A percentile compares a stretch with the other conserved stretches of the same genome.
Evolutionary conservation across 2,329 filamentous ascomycete genomes (phyloP).

Genomic region (Trichoderma sp.): DNA sequence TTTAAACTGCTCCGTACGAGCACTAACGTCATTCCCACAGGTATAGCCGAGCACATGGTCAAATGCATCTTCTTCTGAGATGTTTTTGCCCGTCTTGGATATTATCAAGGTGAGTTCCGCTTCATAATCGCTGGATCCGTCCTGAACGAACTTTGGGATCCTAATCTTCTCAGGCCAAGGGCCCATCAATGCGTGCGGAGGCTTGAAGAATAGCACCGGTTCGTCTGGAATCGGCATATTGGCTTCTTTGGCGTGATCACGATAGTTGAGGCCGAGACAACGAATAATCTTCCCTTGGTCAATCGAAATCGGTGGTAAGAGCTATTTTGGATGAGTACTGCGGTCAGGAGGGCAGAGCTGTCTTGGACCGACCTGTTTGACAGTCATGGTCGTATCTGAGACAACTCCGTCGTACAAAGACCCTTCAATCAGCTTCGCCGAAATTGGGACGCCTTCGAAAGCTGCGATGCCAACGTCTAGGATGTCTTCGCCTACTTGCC

Average conservation of each 20-base stretch:
- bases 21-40: neutral
- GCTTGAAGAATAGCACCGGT: neutral
- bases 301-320: neutral
- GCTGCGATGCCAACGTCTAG: neutral
- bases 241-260: conserved; percentile 1
- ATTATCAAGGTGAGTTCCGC: neutral
- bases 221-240: neutral
- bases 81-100: neutral
- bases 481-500: neutral
- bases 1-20: neutral
- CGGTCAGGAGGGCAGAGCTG: neutral
- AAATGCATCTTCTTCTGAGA: neutral
- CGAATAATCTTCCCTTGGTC: neutral
- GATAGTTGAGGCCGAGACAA: neutral
- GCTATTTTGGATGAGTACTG: neutral
- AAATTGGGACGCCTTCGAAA: neutral
- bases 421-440: neutral
- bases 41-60: neutral
- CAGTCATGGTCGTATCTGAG: neutral
- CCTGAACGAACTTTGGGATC: neutral
- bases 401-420: neutral
- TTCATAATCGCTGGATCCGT: conserved; percentile 1
- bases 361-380: neutral
- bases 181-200: neutral
- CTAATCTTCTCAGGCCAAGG: neutral